These are phyloP conservation scores for Cylindrodendrum hubeiense DNA, from an alignment of 2,329 filamentous ascomycete species.

Conservation along the genomic window DNA sequence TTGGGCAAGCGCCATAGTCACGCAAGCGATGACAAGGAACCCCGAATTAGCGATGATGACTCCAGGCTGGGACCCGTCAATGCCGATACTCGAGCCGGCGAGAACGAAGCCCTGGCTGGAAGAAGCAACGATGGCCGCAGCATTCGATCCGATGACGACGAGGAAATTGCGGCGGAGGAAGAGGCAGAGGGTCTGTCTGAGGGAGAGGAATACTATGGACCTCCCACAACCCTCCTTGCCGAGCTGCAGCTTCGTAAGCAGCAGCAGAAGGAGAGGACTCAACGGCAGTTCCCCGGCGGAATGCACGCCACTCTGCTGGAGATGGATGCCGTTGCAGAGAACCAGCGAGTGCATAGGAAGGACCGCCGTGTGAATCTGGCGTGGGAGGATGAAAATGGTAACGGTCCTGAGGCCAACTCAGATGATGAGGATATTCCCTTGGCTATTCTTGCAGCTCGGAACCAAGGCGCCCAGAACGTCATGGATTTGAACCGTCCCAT, in stretches of 20 bases:
- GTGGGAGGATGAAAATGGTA: slow-evolving; percentile 80
- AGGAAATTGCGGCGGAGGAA: slow-evolving; percentile 56
- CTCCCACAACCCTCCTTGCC: slow-evolving; percentile 90
- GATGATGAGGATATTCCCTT: slow-evolving; percentile 91
- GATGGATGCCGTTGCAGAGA: slow-evolving; percentile 89
- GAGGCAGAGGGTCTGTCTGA: slow-evolving; percentile 61
- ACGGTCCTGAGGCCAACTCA: slow-evolving; percentile 57
- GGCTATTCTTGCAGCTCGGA: slow-evolving; percentile 78
- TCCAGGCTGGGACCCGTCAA: slow-evolving; percentile 43
- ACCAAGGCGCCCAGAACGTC: slow-evolving; percentile 63
- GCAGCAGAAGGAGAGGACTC: slow-evolving; percentile 83
- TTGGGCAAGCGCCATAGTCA: slow-evolving; percentile 56
- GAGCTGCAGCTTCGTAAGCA: slow-evolving; percentile 93
- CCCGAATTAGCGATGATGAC: slow-evolving; percentile 28
- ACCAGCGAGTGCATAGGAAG: slow-evolving; percentile 81
- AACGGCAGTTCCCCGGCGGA: slow-evolving; percentile 76
- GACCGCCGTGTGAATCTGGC: slow-evolving; percentile 85
- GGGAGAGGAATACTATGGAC: slow-evolving; percentile 70
- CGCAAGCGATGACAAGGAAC: slow-evolving; percentile 45
- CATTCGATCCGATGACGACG: slow-evolving; percentile 36
- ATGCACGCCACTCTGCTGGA: slow-evolving; percentile 92
- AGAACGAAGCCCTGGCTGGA: slow-evolving; percentile 34
- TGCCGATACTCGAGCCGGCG: slow-evolving; percentile 39
- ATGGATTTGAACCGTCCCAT: slow-evolving; percentile 73
- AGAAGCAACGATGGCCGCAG: slow-evolving; percentile 47